These are phyloP conservation scores for Starmerella stigmatis DNA, from an alignment of 805 yeast genomes.

Conservation along the genomic window DNA sequence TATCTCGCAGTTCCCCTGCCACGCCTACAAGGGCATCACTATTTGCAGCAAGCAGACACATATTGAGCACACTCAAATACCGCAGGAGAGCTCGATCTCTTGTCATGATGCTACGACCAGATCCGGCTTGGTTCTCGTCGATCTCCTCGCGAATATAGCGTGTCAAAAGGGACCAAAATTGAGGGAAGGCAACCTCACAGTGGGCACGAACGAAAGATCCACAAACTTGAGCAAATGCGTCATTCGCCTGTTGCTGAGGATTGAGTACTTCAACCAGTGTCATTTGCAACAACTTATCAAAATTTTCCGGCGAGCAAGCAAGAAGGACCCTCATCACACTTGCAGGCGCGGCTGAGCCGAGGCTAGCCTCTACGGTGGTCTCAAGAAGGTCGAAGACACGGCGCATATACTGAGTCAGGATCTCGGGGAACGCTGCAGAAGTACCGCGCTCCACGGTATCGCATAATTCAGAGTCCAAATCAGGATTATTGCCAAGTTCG, in stretches of 20 bases:
- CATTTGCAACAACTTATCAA: slow-evolving; percentile 25
- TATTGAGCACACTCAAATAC: slow-evolving; percentile 58
- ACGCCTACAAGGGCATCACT: slow-evolving; percentile 35
- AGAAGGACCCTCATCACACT: slow-evolving; percentile 13
- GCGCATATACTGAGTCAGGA: slow-evolving; percentile 47
- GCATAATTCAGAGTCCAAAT: slow-evolving; percentile 34
- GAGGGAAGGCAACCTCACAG: slow-evolving; percentile 39
- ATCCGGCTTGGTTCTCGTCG: slow-evolving; percentile 70
- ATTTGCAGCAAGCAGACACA: slow-evolving; percentile 61
- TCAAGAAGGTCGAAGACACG: slow-evolving; percentile 57
- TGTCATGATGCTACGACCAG: slow-evolving; percentile 53
- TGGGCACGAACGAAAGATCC: slow-evolving; percentile 62
- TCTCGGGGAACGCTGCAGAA: slow-evolving; percentile 54
- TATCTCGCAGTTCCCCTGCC: slow-evolving; percentile 37
- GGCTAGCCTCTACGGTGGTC: slow-evolving; percentile 27
- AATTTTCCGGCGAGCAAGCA: slow-evolving; percentile 26
- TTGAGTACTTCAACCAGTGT: slow-evolving; percentile 41
- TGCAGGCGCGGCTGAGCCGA: slow-evolving; percentile 15
- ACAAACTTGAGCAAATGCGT: slow-evolving; percentile 58
- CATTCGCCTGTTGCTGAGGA: slow-evolving; percentile 49
- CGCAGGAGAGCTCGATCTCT: slow-evolving; percentile 69
- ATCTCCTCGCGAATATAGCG: slow-evolving; percentile 55
- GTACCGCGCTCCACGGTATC: slow-evolving; percentile 58
- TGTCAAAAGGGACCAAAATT: slow-evolving; percentile 38
- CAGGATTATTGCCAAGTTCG: not conserved